Evolutionary conservation across 2,329 filamentous ascomycete genomes (phyloP), one percentile per base, ranked within the genome.

Genomic region (Penicillium decumbens): DNA sequence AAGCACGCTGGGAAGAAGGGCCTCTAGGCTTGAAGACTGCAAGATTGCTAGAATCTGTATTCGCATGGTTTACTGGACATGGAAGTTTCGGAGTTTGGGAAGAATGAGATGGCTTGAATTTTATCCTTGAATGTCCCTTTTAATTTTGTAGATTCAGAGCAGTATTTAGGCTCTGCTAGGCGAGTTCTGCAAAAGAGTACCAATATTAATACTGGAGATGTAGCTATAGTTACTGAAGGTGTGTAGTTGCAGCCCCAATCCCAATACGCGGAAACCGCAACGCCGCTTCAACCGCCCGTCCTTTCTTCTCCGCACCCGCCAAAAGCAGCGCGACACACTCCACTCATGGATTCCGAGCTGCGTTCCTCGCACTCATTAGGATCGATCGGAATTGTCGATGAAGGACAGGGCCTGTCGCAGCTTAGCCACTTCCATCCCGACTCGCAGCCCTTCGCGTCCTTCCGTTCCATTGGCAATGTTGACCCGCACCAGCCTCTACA

Each of bases 1-100:
- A 80, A 72, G 59, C 67, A 65, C 54, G 64, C 66, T 40, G 62
- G 56, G 33, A 74, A 70, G 62, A 67, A 64, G 54, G 35, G 41
- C 8, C 35, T 56, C 28, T 59, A 46, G 44, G 18, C 3, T 4
- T 23, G 20, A 23, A 23, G 20, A 23, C 3, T 23, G 20, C 20
- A 23, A 3, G 15, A 23, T 23, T 23, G 20, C 20, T 23, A 23
- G 20, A 23, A 23, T 4, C 20, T 23, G 20, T 23, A 23, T 23
- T 10, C 12, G 15, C 33, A 20, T 12, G 18, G 15, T 9, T 10
- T 12, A 18, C 32, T 37, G 18, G 33, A 18, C 1, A 37, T 37
- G 33, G 15, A 20, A 15, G 33, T 20, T 20, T 12, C 9, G 33
- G 33, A 37, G 9, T 37, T 20, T 8, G 3, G 9, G 15, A 6